Percentiles rank a stretch among this genome's conserved stretches.
Evolutionary conservation across 306 rosid genomes (phyloP).

Genomic region (Hylodesmum podocarpum): DNA sequence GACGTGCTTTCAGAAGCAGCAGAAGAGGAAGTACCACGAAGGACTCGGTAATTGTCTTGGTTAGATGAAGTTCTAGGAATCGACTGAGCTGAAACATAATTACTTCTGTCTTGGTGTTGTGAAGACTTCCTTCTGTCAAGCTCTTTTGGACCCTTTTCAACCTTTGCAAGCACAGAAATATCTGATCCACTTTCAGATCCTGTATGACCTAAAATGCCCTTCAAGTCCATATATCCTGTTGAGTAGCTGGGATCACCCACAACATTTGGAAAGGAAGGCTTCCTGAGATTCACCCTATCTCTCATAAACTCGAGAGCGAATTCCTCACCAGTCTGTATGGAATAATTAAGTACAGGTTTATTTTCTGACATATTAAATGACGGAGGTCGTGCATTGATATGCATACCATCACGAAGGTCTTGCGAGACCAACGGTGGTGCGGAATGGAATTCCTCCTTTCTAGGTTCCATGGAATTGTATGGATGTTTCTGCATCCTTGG

Average conservation of each 20-base stretch:
- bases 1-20: conserved; percentile 51
- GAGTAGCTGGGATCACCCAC: conserved; percentile 57
- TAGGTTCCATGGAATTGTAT: conserved; percentile 53
- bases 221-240: conserved; percentile 57
- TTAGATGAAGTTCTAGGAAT: conserved; percentile 58
- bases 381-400: conserved; percentile 58
- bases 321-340: conserved; percentile 94
- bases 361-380: conserved; percentile 51
- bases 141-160: conserved; percentile 61
- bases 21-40: conserved; percentile 52
- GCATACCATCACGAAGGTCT: conserved; percentile 60
- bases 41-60: conserved; percentile 52
- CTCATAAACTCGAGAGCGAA: conserved; percentile 92
- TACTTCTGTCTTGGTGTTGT: conserved; percentile 52
- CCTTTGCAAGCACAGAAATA: conserved; percentile 43
- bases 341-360: conserved; percentile 73
- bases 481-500: conserved; percentile 53
- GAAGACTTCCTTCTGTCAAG: conserved; percentile 55
- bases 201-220: conserved; percentile 51
- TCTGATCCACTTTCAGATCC: conserved; percentile 72
- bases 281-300: conserved; percentile 70
- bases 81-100: conserved; percentile 51
- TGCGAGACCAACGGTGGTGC: conserved; percentile 47
- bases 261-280: conserved; percentile 57
- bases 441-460: conserved; percentile 65